These are phyloP conservation scores for Plectosphaerella sp. DNA, from an alignment of 2,329 filamentous ascomycete genomes.

Conservation along the genomic window DNA sequence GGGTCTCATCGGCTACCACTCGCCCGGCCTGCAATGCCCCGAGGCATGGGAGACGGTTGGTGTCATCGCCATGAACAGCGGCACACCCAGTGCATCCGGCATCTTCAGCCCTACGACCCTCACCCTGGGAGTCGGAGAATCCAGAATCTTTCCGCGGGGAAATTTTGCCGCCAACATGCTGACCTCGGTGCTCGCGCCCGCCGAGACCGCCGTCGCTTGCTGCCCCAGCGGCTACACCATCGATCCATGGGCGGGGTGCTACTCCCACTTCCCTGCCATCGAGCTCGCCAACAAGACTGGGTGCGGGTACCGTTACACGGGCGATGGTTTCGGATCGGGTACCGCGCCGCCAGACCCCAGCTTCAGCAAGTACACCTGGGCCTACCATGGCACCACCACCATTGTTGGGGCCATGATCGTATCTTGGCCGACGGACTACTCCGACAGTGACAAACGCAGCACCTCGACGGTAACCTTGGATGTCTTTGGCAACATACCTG, in stretches of 20 bases:
- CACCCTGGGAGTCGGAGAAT: background rate
- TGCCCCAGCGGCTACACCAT: background rate
- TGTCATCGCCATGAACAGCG: background rate
- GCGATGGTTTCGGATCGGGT: no score
- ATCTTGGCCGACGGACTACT: no score
- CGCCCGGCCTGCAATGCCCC: background rate
- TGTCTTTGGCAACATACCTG: background rate
- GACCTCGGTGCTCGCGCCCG: background rate
- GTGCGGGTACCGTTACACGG: background rate
- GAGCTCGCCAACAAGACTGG: background rate
- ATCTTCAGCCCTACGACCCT: background rate
- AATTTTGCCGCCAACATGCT: background rate
- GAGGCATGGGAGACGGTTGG: slow-evolving; percentile 1
- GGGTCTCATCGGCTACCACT: background rate
- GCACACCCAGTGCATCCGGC: background rate
- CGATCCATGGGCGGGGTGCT: background rate
- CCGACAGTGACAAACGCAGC: no score
- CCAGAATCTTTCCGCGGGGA: background rate
- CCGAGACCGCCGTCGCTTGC: background rate
- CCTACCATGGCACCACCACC: background rate
- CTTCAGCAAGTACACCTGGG: background rate
- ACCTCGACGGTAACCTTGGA: background rate
- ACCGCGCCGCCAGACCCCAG: background rate
- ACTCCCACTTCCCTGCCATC: background rate
- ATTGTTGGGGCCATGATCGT: background rate